Base-by-base conservation (phyloP, 1,284 basidiomycete genomes). In the Puccinia novopanici region DNA sequence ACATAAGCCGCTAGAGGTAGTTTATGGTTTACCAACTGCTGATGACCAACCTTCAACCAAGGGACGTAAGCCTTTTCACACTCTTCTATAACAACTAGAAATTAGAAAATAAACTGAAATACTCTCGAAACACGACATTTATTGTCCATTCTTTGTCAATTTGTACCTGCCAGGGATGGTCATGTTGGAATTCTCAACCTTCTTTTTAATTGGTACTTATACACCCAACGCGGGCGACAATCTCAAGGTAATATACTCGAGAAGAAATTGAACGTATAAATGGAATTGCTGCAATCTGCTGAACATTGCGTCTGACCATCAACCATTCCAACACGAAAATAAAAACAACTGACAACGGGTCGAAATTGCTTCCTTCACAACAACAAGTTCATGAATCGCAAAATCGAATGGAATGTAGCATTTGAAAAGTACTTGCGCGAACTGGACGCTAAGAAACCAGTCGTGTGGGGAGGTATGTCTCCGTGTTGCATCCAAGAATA, bases 371-470 rank as follows among this genome's bases (percentile, higher is more conserved):
- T 54, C 22, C 17, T 54, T n/a, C 15, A 30, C 19, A 63, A 40
- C 45, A 34, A 34, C 30, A 19, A 77, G 75, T 77, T 68, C 27
- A 67, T 79, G 54, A 52, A 55, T 50, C 48, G 67, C 37, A 79
- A 79, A 42, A 79, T 57, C 22, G 54, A 61, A 63, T 79, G 77
- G 77, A 79, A 79, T 63, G 68, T n/a, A 0, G 67, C 77, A 13
- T 79, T 79, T 79, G 77, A 79, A 45, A 45, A 63, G 42, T 79
- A 79, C 57, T 42, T 79, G 24, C 52, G 77, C 12, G 67, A 79
- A 13, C 52, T 79, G 19, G 77, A 79, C 48, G 50, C 67, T 19
- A 37, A 45, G 5, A 79, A 79, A 68, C 77, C 77, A 17, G 40
- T 79, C 9, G 57, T 79, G 12, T 79, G 77, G 77, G 77, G 77